Conservation (phyloP, 148 eudicot species). For the Rhododendron vialii region DNA sequence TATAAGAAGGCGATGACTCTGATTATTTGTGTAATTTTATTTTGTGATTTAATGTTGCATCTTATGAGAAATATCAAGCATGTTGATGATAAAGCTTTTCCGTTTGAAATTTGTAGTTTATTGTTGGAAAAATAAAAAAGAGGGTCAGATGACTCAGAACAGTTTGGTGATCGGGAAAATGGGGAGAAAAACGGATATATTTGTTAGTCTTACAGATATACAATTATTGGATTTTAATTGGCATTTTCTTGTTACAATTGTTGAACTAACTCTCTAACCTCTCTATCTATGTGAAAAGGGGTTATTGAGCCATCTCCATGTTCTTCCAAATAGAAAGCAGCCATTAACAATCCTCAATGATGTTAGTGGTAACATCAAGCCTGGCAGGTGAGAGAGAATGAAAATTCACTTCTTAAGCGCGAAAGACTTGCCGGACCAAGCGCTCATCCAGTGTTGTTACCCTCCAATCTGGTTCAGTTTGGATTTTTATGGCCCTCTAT, state of each 20-base stretch:
- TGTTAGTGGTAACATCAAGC: slow-evolving; percentile 44
- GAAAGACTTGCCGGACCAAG: no score
- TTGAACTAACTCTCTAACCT: not conserved
- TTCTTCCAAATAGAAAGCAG: slow-evolving; percentile 32
- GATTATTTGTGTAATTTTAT: not conserved
- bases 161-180: not conserved
- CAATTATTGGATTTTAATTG: not conserved
- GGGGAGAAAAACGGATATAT: not conserved
- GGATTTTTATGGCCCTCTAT: no score
- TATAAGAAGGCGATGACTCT: slow-evolving; percentile 57
- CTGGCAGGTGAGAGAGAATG: slow-evolving; percentile 20
- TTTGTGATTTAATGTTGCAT: slow-evolving; percentile 3
- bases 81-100: not conserved
- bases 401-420: no score
- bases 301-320: slow-evolving; percentile 24
- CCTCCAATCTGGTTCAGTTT: no score
- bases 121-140: not conserved
- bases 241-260: not conserved
- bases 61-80: not conserved
- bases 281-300: slow-evolving; percentile 18
- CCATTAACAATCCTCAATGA: slow-evolving; percentile 31
- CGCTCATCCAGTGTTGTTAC: no score
- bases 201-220: not conserved
- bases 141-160: not conserved
- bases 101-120: not conserved